Evolutionary conservation across 257 asterid genomes (phyloP).

Genomic region (Rubia yunnanensis): DNA sequence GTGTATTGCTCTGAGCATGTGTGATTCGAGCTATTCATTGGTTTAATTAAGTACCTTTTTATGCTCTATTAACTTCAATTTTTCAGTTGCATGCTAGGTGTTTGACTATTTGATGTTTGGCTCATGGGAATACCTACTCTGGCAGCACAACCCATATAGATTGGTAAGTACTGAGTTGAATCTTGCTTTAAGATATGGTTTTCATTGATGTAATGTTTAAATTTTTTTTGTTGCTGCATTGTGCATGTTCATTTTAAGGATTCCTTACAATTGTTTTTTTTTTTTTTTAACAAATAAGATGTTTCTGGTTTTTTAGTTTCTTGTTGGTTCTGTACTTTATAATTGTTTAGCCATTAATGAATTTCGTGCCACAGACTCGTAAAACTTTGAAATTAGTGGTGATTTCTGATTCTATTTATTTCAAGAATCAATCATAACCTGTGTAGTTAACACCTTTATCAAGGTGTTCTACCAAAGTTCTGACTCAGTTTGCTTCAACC

Average conservation of each 20-base stretch:
- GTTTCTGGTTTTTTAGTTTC: neutral
- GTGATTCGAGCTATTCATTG: too few species aligned
- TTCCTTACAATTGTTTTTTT: too few species aligned
- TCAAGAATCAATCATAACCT: neutral
- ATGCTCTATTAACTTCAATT: neutral
- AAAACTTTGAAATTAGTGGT: neutral
- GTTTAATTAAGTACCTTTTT: neutral
- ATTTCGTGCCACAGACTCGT: neutral
- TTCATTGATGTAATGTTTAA: neutral
- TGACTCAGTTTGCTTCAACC: neutral
- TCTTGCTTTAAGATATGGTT: neutral
- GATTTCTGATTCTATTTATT: neutral
- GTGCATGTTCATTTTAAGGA: too few species aligned
- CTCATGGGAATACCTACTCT: neutral
- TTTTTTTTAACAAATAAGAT: too few species aligned
- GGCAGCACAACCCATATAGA: neutral
- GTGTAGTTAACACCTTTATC: neutral
- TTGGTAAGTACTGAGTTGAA: neutral
- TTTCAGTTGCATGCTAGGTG: neutral
- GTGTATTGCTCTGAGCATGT: too few species aligned
- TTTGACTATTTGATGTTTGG: neutral
- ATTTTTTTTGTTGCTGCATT: too few species aligned
- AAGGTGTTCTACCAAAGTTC: neutral
- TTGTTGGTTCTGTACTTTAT: neutral
- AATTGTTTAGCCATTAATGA: neutral